Base-by-base conservation (phyloP, 495 filamentous ascomycete genomes). In the Venustampulla echinocandica region DNA sequence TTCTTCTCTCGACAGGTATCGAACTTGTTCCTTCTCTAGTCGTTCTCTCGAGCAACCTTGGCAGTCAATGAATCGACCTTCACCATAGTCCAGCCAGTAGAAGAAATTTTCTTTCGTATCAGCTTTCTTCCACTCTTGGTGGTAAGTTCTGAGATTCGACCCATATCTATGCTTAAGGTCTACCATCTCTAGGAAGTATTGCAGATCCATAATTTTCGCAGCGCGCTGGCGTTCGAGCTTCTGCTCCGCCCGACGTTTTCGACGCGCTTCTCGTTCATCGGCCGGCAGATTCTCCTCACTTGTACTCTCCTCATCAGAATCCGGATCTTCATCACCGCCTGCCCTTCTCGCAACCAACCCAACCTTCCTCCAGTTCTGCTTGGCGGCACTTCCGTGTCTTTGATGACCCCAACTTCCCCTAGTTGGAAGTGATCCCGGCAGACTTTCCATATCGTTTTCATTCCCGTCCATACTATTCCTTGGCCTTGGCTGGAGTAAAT, bases 161-260 rank as follows among this genome's bases (percentile, higher is more conserved):
- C 90, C 90, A 60, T 95, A 90, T 2, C 90, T 78, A 56, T 96
- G 90, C 62, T 93, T 89, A 4, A 75, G 62, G 57, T 95, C 89
- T 13, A 95, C 85, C 84, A 96, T 90, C 59, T 96, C 90, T 3
- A 96, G 68, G 52, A 93, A 95, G 59, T 95, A 96, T 82, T 81
- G 57, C 24, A 95, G 62, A 41, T 86, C 88, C 86, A 96, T 90
- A 53, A 76, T 79, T 60, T 82, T 85, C 0, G 87, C 77, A 1
- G 69, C 73, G 48, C 79, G 69, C 41, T 65, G 67, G 42, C 69
- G 67, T 34, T 67, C 62, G 9, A 57, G 57, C 50, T 67, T 70
- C 37, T 67, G 63, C 38, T 69, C 64, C 6, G 59, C 61, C 49
- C 61, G 67, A 27, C 70, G 66, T 53, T 57, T 62, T 45, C 64